phyloP scores from a whole-genome alignment of 2,329 filamentous ascomycete species.

The Phialocephala subalpina region DNA sequence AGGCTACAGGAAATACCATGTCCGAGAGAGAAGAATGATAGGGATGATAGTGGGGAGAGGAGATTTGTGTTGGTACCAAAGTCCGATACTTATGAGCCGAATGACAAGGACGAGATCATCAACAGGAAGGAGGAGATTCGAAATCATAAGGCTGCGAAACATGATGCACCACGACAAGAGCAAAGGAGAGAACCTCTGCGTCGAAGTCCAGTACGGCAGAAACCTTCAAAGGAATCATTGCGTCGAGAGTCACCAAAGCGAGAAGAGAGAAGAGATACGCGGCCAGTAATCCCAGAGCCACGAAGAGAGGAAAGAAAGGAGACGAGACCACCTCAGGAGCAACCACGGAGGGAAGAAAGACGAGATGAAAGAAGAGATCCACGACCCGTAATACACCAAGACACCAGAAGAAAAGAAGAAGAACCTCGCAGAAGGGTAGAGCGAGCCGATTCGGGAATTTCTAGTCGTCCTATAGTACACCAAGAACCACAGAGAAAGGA shows the following conservation, averaged over 20 bases:
- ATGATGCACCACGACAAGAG: slow-evolving; percentile 12
- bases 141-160: slow-evolving; percentile 5
- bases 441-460: slow-evolving; percentile 7
- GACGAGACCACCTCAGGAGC: neutral
- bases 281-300: slow-evolving; percentile 14
- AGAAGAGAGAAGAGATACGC: neutral
- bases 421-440: slow-evolving; percentile 16
- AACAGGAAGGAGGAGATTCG: slow-evolving; percentile 12
- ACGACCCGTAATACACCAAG: slow-evolving; percentile 8
- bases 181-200: neutral
- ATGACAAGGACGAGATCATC: slow-evolving; percentile 15
- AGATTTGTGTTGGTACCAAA: slow-evolving; percentile 68
- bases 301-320: slow-evolving; percentile 16
- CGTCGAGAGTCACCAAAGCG: neutral
- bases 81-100: slow-evolving; percentile 18
- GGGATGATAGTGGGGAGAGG: slow-evolving; percentile 55
- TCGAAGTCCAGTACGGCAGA: neutral
- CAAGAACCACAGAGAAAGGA: slow-evolving; percentile 16
- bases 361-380: slow-evolving; percentile 5
- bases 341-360: slow-evolving; percentile 1
- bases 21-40: slow-evolving; percentile 32
- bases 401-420: slow-evolving; percentile 16
- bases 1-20: slow-evolving; percentile 37
- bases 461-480: slow-evolving; percentile 2
- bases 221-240: neutral